These are phyloP conservation scores for Teunomyces pallodes DNA, from an alignment of 805 yeast genomes.

Conservation along the genomic window DNA sequence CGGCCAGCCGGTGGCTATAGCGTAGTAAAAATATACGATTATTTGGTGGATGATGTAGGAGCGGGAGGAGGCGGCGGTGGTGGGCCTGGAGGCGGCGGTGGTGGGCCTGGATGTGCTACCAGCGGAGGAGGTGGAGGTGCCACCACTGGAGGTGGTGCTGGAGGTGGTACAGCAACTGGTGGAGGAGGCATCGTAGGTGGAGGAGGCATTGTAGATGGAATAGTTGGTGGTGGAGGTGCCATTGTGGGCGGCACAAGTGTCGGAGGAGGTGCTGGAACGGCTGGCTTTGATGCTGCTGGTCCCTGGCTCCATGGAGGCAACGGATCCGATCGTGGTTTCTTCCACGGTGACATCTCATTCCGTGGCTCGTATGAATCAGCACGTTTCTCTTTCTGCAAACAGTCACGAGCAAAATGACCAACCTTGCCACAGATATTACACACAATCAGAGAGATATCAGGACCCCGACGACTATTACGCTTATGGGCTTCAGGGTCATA, in stretches of 20 bases:
- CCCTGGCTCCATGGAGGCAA: conserved; percentile 21
- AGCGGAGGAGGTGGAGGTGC: conserved; percentile 18
- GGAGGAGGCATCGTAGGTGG: conserved; percentile 11
- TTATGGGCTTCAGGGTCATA: conserved; percentile 36
- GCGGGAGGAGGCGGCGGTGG: conserved; percentile 15
- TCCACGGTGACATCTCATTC: conserved; percentile 26
- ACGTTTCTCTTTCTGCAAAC: conserved; percentile 37
- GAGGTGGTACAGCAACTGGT: conserved; percentile 16
- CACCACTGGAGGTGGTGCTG: conserved; percentile 15
- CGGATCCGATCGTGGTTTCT: conserved; percentile 18
- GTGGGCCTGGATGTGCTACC: conserved; percentile 13
- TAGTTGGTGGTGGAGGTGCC: conserved; percentile 20
- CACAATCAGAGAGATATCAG: conserved; percentile 53
- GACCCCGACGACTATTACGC: conserved; percentile 26
- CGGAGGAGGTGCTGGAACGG: not conserved
- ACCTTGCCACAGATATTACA: conserved; percentile 77
- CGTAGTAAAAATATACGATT: not conserved
- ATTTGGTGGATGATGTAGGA: conserved; percentile 17
- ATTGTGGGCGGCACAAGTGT: not conserved
- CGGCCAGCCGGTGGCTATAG: conserved; percentile 37
- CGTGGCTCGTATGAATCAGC: not conserved
- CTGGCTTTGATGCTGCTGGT: not conserved
- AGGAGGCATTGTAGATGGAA: conserved; percentile 9
- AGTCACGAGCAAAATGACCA: conserved; percentile 90
- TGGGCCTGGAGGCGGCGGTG: conserved; percentile 16